Conservation (phyloP, 768 basidiomycete species). For the Mycena latifolia region DNA sequence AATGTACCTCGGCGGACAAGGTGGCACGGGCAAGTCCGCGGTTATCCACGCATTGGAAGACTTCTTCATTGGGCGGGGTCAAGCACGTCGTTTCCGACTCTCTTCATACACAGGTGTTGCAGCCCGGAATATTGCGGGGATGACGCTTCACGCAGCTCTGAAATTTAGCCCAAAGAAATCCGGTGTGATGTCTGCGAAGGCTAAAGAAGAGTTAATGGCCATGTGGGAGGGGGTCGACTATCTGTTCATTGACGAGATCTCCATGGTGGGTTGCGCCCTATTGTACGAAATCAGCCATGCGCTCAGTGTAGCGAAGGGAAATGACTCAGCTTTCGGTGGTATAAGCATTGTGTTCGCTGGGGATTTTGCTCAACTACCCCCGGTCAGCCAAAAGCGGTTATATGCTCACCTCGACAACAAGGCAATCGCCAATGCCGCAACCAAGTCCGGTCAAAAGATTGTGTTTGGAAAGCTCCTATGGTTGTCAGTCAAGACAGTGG, state of each 20-base stretch:
- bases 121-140: slow-evolving; percentile 51
- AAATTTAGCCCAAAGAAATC: slow-evolving; percentile 17
- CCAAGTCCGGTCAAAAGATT: slow-evolving; percentile 23
- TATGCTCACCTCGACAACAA: slow-evolving; percentile 31
- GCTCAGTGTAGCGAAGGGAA: slow-evolving; percentile 53
- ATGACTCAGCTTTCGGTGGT: slow-evolving; percentile 48
- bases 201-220: slow-evolving; percentile 34
- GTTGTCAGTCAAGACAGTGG: neutral
- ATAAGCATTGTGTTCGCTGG: slow-evolving; percentile 57
- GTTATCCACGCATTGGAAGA: slow-evolving; percentile 39
- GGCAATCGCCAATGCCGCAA: neutral
- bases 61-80: slow-evolving; percentile 26
- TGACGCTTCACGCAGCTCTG: slow-evolving; percentile 53
- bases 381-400: slow-evolving; percentile 26
- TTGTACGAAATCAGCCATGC: slow-evolving; percentile 48
- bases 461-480: slow-evolving; percentile 9
- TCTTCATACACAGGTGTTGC: slow-evolving; percentile 54
- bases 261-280: slow-evolving; percentile 51
- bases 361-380: slow-evolving; percentile 57
- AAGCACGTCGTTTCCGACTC: slow-evolving; percentile 43
- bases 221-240: slow-evolving; percentile 56
- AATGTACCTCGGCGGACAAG: slow-evolving; percentile 44
- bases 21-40: slow-evolving; percentile 46
- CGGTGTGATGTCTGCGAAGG: neutral
- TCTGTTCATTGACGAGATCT: slow-evolving; percentile 55